Base-by-base conservation (phyloP, 2,329 filamentous ascomycete species). In the Monosporascus sp. region DNA sequence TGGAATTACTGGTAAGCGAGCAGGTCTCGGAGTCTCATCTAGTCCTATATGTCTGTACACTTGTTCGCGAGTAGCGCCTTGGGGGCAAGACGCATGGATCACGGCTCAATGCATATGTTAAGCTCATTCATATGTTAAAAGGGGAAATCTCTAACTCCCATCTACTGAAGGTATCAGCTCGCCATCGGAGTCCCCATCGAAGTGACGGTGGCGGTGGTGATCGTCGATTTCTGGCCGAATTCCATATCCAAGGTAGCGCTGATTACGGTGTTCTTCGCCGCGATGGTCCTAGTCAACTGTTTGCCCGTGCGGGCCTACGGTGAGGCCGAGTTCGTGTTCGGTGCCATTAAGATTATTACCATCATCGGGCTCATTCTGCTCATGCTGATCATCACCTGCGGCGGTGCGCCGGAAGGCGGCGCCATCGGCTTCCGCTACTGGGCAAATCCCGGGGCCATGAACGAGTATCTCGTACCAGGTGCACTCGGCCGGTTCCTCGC, bases 271-370 rank as follows among this genome's bases (percentile, higher is more conserved):
- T 72, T 74, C 58, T 64, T 70, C 37, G 55, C 65, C 36, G 59
- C 67, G 25, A 71, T 72, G 64, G 62, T 74, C n/a, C 39, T 67
- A 6, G 56, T 70, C 36, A 74, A 74, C 53, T 71, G 67, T 51
- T 61, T 73, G 22, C 69, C 68, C 6, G 70, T 73, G 36, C 65
- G 74, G 27, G 68, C 76, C 20, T 81, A 78, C 56, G 78, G 78
- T n/a, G 79, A 81, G 56, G 71, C 77, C 48, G 78, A 82, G 57
- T 79, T 78, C 62, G 65, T 67, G 34, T 79, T 80, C 53, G 75
- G 75, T 22, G 70, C 74, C 3, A 65, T 79, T 58, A 80, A 81
- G 58, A 67, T 80, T 39, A 69, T 70, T 6, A 75, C 74, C 5
- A 78, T 79, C 53, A 58, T 80, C 42, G 76, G 75, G 0, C 63